These are phyloP conservation scores for Daedaleopsis sinensis DNA, from an alignment of 768 basidiomycete genomes.

Conservation along the genomic window DNA sequence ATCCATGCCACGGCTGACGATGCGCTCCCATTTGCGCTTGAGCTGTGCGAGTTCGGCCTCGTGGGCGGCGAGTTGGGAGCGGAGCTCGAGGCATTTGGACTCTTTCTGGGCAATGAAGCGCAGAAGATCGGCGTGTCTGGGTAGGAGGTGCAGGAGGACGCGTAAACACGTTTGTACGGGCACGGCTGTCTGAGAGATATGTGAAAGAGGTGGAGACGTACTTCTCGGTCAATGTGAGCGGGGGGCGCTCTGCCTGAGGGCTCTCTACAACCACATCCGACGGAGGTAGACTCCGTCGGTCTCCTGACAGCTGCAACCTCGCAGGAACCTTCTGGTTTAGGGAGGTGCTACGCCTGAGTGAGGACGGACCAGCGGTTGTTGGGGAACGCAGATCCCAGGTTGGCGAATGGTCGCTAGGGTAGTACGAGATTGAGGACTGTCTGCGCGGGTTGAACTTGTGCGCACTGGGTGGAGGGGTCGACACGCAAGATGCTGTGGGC, in stretches of 20 bases:
- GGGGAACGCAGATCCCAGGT: conserved; percentile 28
- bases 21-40: conserved; percentile 84
- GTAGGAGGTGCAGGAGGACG: not conserved
- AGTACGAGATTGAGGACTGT: conserved; percentile 60
- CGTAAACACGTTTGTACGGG: not conserved
- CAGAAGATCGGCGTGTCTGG: conserved; percentile 79
- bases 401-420: conserved; percentile 35
- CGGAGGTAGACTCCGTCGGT: conserved; percentile 35
- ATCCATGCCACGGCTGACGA: conserved; percentile 67
- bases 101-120: conserved; percentile 88
- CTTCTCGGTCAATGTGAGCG: conserved; percentile 74
- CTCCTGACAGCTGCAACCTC: conserved; percentile 22
- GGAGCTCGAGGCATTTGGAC: conserved; percentile 78
- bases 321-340: conserved; percentile 18
- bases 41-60: conserved; percentile 75
- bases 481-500: conserved; percentile 25
- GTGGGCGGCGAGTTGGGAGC: conserved; percentile 70
- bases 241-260: conserved; percentile 30
- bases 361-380: conserved; percentile 14
- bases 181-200: not conserved
- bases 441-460: conserved; percentile 37
- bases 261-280: conserved; percentile 9
- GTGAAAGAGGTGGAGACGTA: conserved; percentile 37
- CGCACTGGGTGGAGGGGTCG: conserved; percentile 25
- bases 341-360: conserved; percentile 27